Conservation (phyloP, 805 yeast genomes). For the Monosporozyma solicola region DNA sequence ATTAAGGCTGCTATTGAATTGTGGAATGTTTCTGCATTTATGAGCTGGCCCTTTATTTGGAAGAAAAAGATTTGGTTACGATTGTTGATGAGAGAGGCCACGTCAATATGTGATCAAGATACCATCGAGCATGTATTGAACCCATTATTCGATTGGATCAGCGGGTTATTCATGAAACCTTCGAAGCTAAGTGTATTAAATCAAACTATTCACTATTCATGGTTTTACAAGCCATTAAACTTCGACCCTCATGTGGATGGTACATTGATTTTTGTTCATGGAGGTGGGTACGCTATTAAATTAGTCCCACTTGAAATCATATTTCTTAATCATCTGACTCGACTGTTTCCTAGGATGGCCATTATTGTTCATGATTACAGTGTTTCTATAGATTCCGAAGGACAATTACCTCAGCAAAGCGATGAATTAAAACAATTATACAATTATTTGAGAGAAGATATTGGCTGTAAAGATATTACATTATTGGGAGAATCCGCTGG, state of each 20-base stretch:
- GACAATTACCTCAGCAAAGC: conserved; percentile 4
- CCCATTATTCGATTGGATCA: conserved; percentile 9
- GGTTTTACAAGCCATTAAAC: conserved; percentile 9
- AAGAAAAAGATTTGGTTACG: conserved; percentile 1
- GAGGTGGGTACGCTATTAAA: conserved; percentile 22
- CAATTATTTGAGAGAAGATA: conserved; percentile 5
- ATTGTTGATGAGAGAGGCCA: conserved; percentile 11
- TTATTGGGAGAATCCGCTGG: conserved; percentile 26
- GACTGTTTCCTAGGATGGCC: conserved; percentile 10
- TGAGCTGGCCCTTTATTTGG: neutral
- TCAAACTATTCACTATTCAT: neutral
- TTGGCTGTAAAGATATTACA: conserved; percentile 8
- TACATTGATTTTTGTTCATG: conserved; percentile 17
- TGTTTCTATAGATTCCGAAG: conserved; percentile 1
- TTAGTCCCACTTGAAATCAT: conserved; percentile 9
- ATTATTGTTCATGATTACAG: conserved; percentile 17
- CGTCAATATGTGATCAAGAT: conserved; percentile 7
- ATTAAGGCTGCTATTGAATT: neutral
- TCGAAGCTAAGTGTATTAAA: neutral
- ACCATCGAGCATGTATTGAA: conserved; percentile 9
- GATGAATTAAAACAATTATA: conserved; percentile 11
- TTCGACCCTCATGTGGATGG: conserved; percentile 14
- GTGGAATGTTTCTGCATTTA: neutral
- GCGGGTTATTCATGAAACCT: neutral
- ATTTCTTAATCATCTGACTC: conserved; percentile 10